Base-by-base conservation (phyloP, 2,329 filamentous ascomycete genomes). In the Hirsutella thompsonii region DNA sequence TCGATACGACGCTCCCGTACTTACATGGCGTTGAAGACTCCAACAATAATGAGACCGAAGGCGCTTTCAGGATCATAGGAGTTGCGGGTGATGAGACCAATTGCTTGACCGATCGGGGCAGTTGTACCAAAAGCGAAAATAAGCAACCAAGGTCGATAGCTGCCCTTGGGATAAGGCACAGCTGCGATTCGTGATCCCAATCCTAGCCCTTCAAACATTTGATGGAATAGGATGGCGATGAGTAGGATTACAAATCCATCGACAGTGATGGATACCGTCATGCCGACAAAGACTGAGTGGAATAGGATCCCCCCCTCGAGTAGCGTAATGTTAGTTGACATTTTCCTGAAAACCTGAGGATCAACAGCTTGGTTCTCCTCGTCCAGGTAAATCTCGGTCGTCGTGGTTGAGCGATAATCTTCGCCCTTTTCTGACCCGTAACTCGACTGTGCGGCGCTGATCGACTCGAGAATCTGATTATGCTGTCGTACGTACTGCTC, bases 271-370 rank as follows among this genome's bases (percentile, higher is more conserved):
- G 76, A 81, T 20, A 85, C 62, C 0, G 81, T 82, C 69, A 84
- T 81, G 43, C 80, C 80, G 42, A 85, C 81, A 55, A 85, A 85
- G 44, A 88, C 72, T 45, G 78, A 83, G 61, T 88, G 83, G 56
- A 88, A 88, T 10, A 88, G 67, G 47, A 88, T 88, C 45, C 83
- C 83, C 42, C 82, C 79, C 58, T 88, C 83, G 5, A 88, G 70
- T 3, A 88, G 69, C 4, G 83, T 73, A 48, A 84, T 85, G 59
- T 88, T 83, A 50, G 85, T 67, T 3, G 82, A 72, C 56, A 79
- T 74, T 51, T 76, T 81, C 52, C 74, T 72, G 57, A 74, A 69
- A 6, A 68, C 60, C 8, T 56, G 43, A 5, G 66, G 63, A 46
- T 70, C 65, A 13, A 71, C 62, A 0, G 53, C 46, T 43, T 66